Percentiles rank a stretch among this genome's conserved stretches.
Conservation (phyloP, 1,284 basidiomycete species). For the Malassezia furfur region DNA sequence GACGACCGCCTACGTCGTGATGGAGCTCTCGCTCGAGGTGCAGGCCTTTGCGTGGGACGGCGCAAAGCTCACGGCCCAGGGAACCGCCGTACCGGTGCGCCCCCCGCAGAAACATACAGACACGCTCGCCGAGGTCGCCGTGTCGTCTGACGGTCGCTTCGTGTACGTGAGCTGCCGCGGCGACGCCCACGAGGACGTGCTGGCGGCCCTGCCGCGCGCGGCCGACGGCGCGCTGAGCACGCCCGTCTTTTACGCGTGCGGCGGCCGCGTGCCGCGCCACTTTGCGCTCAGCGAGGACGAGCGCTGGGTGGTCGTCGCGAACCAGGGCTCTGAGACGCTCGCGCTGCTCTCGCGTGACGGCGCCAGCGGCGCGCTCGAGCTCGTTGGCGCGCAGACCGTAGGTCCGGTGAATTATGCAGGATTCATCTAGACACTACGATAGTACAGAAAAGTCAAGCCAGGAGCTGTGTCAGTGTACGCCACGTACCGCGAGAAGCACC, state of each 20-base stretch:
- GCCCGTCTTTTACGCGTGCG: conserved; percentile 11
- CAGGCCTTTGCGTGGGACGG: neutral
- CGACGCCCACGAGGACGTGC: conserved; percentile 19
- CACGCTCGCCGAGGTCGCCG: conserved; percentile 20
- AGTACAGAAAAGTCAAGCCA: neutral
- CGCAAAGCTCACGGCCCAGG: neutral
- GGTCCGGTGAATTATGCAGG: conserved; percentile 1
- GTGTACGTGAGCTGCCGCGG: conserved; percentile 19
- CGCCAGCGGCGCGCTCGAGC: neutral
- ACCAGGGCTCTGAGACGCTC: conserved; percentile 15
- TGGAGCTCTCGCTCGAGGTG: conserved; percentile 3
- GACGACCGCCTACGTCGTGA: neutral
- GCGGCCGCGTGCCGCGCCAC: conserved; percentile 16
- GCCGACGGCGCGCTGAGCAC: neutral
- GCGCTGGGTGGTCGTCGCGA: conserved; percentile 16
- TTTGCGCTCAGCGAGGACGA: conserved; percentile 2
- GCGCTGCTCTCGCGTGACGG: conserved; percentile 14
- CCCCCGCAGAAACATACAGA: neutral
- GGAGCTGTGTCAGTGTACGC: conserved; percentile 1
- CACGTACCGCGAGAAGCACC: conserved; percentile 64
- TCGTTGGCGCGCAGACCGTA: neutral
- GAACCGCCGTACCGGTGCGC: neutral
- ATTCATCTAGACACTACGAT: neutral
- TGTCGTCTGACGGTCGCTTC: conserved; percentile 17
- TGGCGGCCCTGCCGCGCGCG: conserved; percentile 16